Conservation (phyloP, 164 flowering plant genomes). For the Sextonia rubra region DNA sequence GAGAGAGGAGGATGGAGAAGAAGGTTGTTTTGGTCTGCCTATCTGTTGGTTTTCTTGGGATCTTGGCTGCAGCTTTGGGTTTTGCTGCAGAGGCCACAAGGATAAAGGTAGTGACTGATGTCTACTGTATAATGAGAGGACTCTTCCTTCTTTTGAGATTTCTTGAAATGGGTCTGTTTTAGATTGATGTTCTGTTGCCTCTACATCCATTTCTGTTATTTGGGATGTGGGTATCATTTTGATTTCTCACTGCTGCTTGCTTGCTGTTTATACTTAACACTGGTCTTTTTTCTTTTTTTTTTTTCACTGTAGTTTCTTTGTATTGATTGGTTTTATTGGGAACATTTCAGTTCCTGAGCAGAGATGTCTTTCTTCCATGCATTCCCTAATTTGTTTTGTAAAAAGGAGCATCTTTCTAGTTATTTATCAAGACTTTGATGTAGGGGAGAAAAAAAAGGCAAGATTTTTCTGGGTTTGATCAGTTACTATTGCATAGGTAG, state of each 20-base stretch:
- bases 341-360: background rate
- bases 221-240: background rate
- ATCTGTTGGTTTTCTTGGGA: conserved; percentile 61
- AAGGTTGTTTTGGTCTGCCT: conserved; percentile 43
- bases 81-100: conserved; percentile 82
- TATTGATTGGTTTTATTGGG: background rate
- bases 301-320: background rate
- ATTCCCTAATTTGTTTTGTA: background rate
- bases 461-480: too few relatives aligned
- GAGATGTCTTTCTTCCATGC: background rate
- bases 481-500: background rate
- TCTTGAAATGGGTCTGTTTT: background rate
- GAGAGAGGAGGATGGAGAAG: conserved; percentile 48
- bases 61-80: conserved; percentile 59
- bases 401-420: background rate
- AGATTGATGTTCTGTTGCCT: background rate
- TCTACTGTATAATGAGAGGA: background rate
- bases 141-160: background rate
- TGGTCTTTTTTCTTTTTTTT: background rate
- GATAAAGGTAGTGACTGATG: conserved; percentile 47
- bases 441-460: background rate
- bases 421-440: too few relatives aligned
- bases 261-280: background rate
- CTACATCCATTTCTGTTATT: background rate
- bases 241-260: too few relatives aligned